phyloP scores from a whole-genome alignment of 2,329 filamentous ascomycete species.

The Aspergillus uvarum region DNA sequence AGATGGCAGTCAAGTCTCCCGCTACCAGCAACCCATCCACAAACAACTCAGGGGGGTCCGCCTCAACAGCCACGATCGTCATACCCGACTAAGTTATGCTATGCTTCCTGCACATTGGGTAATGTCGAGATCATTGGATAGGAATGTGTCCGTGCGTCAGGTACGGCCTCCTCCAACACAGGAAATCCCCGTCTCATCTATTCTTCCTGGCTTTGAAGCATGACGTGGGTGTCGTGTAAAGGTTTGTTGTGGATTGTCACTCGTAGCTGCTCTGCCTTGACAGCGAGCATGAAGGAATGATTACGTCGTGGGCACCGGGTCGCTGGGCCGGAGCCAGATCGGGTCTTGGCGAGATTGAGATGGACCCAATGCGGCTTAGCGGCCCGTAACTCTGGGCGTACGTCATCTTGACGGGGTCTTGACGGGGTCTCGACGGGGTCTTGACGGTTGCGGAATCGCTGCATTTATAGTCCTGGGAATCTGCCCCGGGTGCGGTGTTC shows the following conservation, averaged over 20 bases:
- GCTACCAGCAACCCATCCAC: too few species aligned
- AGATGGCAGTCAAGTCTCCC: too few species aligned
- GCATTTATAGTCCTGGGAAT: neutral
- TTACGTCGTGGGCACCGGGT: neutral
- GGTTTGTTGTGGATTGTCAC: too few species aligned
- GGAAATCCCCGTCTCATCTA: neutral
- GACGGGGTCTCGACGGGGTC: constrained; percentile 4
- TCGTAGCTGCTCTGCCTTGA: neutral
- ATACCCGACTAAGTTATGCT: neutral
- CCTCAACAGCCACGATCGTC: neutral
- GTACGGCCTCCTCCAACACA: neutral
- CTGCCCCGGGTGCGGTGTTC: neutral
- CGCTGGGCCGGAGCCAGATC: neutral
- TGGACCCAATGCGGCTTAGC: neutral
- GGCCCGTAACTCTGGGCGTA: neutral
- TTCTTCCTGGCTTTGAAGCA: neutral
- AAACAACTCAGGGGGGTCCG: too few species aligned
- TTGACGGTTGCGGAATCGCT: neutral
- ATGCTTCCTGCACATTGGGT: neutral
- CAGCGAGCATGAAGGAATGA: neutral
- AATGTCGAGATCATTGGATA: too few species aligned
- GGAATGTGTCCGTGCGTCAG: neutral
- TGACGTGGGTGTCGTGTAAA: neutral
- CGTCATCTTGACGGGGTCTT: constrained; percentile 5
- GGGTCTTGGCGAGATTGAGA: neutral